Percentiles rank a stretch among this genome's conserved stretches.
Conservation (phyloP, 352 stramenopile species). For the Thraustotheca clavata region DNA sequence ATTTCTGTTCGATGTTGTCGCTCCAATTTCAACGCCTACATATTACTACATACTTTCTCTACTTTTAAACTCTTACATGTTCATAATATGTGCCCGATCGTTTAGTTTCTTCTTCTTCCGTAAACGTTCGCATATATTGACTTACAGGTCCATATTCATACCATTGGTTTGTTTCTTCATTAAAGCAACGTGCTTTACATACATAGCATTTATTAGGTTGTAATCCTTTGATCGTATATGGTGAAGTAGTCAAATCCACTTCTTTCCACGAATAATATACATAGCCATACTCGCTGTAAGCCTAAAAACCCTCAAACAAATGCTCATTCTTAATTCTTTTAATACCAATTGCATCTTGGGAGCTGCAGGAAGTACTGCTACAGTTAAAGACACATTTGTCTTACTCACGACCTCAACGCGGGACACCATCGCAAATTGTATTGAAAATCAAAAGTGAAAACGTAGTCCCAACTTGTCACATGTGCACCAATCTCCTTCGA, state of each 20-base stretch:
- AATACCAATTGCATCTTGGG: slow-evolving; percentile 20
- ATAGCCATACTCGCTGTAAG: slow-evolving; percentile 75
- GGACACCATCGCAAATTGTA: neutral
- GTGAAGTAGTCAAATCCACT: slow-evolving; percentile 44
- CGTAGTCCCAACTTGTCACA: no score
- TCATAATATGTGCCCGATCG: slow-evolving; percentile 78
- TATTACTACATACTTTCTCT: neutral
- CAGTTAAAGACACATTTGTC: slow-evolving; percentile 16
- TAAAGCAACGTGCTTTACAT: slow-evolving; percentile 60
- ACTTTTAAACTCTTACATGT: slow-evolving; percentile 31
- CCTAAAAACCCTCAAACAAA: slow-evolving; percentile 24
- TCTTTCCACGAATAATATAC: slow-evolving; percentile 84
- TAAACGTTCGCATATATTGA: slow-evolving; percentile 72
- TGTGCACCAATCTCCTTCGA: neutral
- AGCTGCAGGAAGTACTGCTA: slow-evolving; percentile 5
- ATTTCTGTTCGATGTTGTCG: slow-evolving; percentile 59
- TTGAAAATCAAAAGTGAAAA: neutral
- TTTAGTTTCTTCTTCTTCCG: slow-evolving; percentile 81
- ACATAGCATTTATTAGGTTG: slow-evolving; percentile 70
- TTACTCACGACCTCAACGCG: slow-evolving; percentile 21
- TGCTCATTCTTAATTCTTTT: slow-evolving; percentile 1
- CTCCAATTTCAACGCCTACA: slow-evolving; percentile 64
- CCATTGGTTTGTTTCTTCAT: slow-evolving; percentile 49
- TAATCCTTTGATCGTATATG: slow-evolving; percentile 62
- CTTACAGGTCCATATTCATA: slow-evolving; percentile 70